Percentiles rank a stretch among this genome's conserved stretches.
phyloP scores from a whole-genome alignment of 2,329 filamentous ascomycete genomes.

The Alternaria triticimaculans region DNA sequence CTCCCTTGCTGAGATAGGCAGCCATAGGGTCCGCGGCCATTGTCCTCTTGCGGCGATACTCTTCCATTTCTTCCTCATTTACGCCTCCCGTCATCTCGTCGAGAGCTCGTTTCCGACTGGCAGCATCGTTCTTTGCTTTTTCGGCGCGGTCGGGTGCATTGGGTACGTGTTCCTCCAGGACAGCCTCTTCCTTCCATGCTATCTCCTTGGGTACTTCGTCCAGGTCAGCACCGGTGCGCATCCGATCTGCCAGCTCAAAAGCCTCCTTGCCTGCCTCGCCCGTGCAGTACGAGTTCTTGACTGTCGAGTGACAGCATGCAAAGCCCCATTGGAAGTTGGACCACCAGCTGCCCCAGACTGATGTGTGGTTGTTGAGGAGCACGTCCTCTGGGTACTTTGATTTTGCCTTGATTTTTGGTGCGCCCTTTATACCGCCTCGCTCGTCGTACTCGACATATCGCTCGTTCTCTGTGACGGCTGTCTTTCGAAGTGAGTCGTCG shows the following conservation, averaged over 20 bases:
- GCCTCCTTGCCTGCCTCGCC: conserved; percentile 85
- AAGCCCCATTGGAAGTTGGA: conserved; percentile 94
- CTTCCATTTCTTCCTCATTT: conserved; percentile 84
- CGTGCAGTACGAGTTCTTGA: conserved; percentile 98
- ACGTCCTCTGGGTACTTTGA: conserved; percentile 94
- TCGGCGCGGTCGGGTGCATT: conserved; percentile 52
- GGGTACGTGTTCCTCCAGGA: conserved; percentile 50
- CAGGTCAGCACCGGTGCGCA: conserved; percentile 59
- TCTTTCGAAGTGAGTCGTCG: conserved; percentile 68
- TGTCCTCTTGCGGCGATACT: conserved; percentile 77
- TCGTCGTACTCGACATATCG: conserved; percentile 94
- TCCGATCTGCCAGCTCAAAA: conserved; percentile 75
- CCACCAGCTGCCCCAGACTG: conserved; percentile 98
- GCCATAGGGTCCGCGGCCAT: conserved; percentile 88
- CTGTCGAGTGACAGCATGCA: conserved; percentile 87
- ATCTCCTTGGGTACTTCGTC: conserved; percentile 50
- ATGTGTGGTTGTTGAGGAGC: conserved; percentile 86
- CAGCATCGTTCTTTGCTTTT: conserved; percentile 51
- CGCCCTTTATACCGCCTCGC: conserved; percentile 86
- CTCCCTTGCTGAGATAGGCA: conserved; percentile 68
- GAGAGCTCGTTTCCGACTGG: conserved; percentile 72
- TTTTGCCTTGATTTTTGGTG: conserved; percentile 74
- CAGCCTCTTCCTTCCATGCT: conserved; percentile 53
- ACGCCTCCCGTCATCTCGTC: conserved; percentile 80
- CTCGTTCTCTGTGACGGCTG: conserved; percentile 80